phyloP scores from a whole-genome alignment of 768 basidiomycete genomes.

The Boletus reticuloceps region DNA sequence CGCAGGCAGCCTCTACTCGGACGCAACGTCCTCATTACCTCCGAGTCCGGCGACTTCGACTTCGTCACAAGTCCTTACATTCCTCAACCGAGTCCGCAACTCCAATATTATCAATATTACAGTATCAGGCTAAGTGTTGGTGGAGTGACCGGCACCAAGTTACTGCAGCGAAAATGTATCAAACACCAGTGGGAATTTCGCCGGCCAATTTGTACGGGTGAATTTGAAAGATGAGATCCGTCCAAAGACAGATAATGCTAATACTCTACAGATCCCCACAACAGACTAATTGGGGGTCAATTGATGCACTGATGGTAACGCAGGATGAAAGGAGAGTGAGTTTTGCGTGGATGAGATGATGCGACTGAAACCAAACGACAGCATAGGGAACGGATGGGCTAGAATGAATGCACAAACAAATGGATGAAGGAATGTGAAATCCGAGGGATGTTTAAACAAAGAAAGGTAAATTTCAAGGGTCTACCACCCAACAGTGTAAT shows the following conservation, averaged over 20 bases:
- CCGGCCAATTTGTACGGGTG: background rate
- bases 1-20: too few species aligned
- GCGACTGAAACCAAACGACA: conserved; percentile 1
- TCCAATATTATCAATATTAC: too few species aligned
- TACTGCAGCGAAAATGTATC: too few species aligned
- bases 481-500: conserved; percentile 12
- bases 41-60: too few species aligned
- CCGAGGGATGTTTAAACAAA: background rate
- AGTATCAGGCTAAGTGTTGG: too few species aligned
- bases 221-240: background rate
- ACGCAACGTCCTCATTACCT: too few species aligned
- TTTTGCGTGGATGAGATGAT: background rate
- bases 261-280: conserved; percentile 3
- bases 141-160: too few species aligned
- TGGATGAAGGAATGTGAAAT: background rate
- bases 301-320: background rate
- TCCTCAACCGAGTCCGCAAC: too few species aligned
- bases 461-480: background rate
- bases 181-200: too few species aligned
- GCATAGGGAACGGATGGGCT: background rate
- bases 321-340: background rate
- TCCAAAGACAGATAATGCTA: background rate
- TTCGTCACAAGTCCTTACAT: too few species aligned
- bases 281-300: background rate
- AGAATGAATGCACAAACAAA: background rate